These are phyloP conservation scores for Aurantiochytrium sp. DNA, from an alignment of 108 stramenopile species.

Conservation along the genomic window DNA sequence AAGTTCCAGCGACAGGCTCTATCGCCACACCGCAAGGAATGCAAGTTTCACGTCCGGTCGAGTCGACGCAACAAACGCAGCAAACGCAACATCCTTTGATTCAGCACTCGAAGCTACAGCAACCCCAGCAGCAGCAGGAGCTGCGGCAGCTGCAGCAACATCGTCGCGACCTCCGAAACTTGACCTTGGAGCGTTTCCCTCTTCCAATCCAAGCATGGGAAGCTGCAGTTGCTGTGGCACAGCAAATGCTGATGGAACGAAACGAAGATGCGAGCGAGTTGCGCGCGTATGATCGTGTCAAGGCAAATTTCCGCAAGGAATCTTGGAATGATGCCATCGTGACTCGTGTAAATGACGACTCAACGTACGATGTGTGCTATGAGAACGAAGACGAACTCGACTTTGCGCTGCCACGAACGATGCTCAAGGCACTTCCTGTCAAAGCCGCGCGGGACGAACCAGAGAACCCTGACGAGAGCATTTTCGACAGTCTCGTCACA, in stretches of 20 bases:
- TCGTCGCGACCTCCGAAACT: neutral
- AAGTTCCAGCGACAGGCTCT: too few species aligned
- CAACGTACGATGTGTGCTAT: neutral
- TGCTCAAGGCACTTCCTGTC: neutral
- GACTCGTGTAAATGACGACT: neutral
- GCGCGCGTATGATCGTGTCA: neutral
- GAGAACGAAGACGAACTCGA: neutral
- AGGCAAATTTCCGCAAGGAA: neutral
- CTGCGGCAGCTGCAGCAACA: too few species aligned
- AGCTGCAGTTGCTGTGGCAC: neutral
- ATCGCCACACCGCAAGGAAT: too few species aligned
- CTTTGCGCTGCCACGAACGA: neutral
- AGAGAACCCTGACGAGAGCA: neutral
- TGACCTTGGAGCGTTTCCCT: neutral
- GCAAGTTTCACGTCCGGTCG: too few species aligned
- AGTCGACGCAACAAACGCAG: too few species aligned
- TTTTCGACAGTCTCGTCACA: neutral
- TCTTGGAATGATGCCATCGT: neutral
- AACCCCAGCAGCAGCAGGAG: too few species aligned
- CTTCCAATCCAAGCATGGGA: neutral
- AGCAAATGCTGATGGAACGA: neutral
- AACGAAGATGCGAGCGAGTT: neutral
- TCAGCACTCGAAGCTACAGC: too few species aligned
- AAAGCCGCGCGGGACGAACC: neutral
- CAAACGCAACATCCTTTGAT: too few species aligned